These are phyloP conservation scores for Miscanthus lutarioriparius DNA, from an alignment of 176 grass and related monocot genomes.

Conservation along the genomic window DNA sequence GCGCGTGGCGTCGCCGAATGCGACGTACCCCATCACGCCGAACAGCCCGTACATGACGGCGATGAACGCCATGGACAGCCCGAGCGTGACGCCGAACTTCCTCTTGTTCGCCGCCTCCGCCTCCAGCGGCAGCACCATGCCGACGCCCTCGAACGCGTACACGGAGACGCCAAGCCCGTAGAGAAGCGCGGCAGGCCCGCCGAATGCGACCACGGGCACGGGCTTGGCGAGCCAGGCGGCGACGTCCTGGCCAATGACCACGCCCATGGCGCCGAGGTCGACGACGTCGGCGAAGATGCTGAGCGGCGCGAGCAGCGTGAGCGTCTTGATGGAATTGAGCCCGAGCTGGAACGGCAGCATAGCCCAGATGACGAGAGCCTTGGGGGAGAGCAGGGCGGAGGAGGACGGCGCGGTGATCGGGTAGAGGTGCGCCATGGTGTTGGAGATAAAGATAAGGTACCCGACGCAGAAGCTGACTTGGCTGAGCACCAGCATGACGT, in stretches of 20 bases:
- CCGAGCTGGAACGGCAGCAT: constrained; percentile 95
- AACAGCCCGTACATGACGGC: constrained; percentile 81
- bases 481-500: constrained; percentile 91
- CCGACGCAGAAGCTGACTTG: constrained; percentile 85
- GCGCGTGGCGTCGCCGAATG: constrained; percentile 72
- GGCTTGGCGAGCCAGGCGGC: constrained; percentile 42
- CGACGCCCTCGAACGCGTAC: constrained; percentile 91
- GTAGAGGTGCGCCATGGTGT: constrained; percentile 70
- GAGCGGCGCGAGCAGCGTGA: constrained; percentile 85
- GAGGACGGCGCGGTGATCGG: constrained; percentile 39
- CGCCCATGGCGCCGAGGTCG: constrained; percentile 92
- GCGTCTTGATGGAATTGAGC: constrained; percentile 92
- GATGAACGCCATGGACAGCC: constrained; percentile 85
- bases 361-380: constrained; percentile 72
- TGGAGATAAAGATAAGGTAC: constrained; percentile 93
- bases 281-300: constrained; percentile 96
- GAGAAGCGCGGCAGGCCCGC: constrained; percentile 43
- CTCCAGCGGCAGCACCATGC: constrained; percentile 96
- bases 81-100: constrained; percentile 70
- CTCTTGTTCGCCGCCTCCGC: constrained; percentile 73
- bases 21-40: constrained; percentile 78
- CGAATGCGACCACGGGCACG: constrained; percentile 58
- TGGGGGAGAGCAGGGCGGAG: constrained; percentile 57
- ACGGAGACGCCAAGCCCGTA: constrained; percentile 91
- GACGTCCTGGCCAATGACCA: constrained; percentile 76